phyloP scores from a whole-genome alignment of 2,329 filamentous ascomycete genomes.

The Scedosporium aurantiacum region DNA sequence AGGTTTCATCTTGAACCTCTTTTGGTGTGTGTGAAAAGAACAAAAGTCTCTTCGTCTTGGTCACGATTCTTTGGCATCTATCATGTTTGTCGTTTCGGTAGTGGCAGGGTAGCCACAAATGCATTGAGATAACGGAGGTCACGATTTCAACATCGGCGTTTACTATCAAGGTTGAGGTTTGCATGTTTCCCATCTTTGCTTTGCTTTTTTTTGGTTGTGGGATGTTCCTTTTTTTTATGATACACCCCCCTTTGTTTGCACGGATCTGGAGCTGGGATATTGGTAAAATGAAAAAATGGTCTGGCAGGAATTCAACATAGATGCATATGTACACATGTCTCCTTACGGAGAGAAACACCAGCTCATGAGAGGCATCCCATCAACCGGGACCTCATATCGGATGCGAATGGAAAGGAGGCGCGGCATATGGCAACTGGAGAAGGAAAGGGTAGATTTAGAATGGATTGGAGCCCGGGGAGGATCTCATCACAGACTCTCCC shows the following conservation, averaged over 20 bases:
- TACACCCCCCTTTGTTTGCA: conserved; percentile 8
- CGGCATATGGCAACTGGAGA: conserved; percentile 3
- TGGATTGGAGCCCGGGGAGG: not conserved
- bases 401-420: not conserved
- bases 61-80: conserved; percentile 17
- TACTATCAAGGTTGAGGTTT: conserved; percentile 12
- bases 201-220: conserved; percentile 8
- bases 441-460: not conserved
- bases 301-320: conserved; percentile 13
- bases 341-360: conserved; percentile 8
- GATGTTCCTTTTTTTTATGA: conserved; percentile 8
- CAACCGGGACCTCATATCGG: conserved; percentile 12
- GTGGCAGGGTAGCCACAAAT: conserved; percentile 4
- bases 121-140: conserved; percentile 19
- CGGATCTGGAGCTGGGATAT: conserved; percentile 12
- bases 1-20: not conserved
- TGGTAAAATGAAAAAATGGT: conserved; percentile 10
- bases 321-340: conserved; percentile 7
- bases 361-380: conserved; percentile 12
- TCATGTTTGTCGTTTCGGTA: conserved; percentile 13
- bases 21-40: conserved; percentile 7
- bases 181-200: conserved; percentile 8
- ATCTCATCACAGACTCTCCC: not conserved
- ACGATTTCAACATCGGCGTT: conserved; percentile 53
- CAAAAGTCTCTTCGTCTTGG: conserved; percentile 19